Conservation (phyloP, 1,284 basidiomycete genomes). For the Meripilus lineatus region DNA sequence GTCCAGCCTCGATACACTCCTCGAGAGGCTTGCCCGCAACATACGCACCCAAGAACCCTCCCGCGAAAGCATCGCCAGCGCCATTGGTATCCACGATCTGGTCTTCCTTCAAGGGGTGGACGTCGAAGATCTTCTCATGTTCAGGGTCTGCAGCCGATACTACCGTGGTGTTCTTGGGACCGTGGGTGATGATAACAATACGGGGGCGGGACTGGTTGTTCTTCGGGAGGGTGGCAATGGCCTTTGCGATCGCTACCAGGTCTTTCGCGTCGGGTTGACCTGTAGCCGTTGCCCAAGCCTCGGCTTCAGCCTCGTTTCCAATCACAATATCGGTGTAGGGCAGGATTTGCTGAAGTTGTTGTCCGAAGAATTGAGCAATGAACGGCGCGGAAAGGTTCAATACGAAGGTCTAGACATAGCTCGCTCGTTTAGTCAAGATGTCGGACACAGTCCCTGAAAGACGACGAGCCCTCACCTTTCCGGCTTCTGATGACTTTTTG, state of each 20-base stretch:
- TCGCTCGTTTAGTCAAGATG: background rate
- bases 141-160: conserved; percentile 61
- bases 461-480: conserved; percentile 55
- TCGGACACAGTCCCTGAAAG: no score
- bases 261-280: conserved; percentile 56
- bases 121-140: conserved; percentile 52
- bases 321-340: conserved; percentile 85
- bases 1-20: conserved; percentile 81
- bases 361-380: conserved; percentile 92
- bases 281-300: conserved; percentile 75
- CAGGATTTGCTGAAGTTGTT: conserved; percentile 75
- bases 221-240: conserved; percentile 69
- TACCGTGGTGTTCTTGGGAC: conserved; percentile 77
- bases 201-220: conserved; percentile 72
- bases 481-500: conserved; percentile 72
- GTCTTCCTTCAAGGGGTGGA: conserved; percentile 57
- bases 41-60: conserved; percentile 89
- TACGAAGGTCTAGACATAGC: conserved; percentile 61
- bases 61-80: conserved; percentile 99
- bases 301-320: conserved; percentile 94
- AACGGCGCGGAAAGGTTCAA: conserved; percentile 98
- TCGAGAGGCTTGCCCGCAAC: conserved; percentile 79
- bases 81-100: conserved; percentile 97
- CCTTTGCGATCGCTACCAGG: conserved; percentile 64
- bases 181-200: conserved; percentile 90